Conservation (phyloP, 2,329 filamentous ascomycete genomes). For the Escovopsis sp. region DNA sequence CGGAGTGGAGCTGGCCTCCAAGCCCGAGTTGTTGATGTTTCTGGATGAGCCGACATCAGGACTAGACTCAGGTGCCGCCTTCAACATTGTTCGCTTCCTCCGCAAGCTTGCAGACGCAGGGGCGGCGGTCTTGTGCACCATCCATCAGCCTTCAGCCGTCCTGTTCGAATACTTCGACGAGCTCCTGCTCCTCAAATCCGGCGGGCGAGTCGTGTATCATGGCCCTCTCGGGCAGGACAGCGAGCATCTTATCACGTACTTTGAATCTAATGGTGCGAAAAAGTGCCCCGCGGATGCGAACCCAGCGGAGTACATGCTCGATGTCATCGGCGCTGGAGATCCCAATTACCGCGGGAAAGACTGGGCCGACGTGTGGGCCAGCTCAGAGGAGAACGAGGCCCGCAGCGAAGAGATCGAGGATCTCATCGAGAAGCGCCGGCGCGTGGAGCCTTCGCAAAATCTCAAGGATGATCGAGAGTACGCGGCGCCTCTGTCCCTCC, state of each 20-base stretch:
- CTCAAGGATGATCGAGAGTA: conserved; percentile 43
- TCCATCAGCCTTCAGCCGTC: conserved; percentile 42
- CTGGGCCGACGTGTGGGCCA: conserved; percentile 47
- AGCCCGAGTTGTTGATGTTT: conserved; percentile 47
- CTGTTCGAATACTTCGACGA: conserved; percentile 44
- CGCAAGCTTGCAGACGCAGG: conserved; percentile 45
- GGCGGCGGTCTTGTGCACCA: conserved; percentile 45
- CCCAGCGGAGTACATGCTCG: conserved; percentile 41
- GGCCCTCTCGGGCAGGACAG: conserved; percentile 38
- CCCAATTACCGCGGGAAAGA: conserved; percentile 45
- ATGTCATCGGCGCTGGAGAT: conserved; percentile 46
- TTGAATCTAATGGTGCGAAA: conserved; percentile 32
- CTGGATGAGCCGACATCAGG: conserved; percentile 49
- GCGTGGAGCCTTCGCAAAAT: conserved; percentile 20
- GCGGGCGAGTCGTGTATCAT: conserved; percentile 39
- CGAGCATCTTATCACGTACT: conserved; percentile 33
- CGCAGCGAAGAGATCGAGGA: conserved; percentile 36
- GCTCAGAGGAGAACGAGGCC: conserved; percentile 32
- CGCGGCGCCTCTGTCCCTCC: conserved; percentile 41
- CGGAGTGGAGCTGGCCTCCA: conserved; percentile 39
- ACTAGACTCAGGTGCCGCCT: conserved; percentile 42
- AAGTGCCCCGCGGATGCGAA: conserved; percentile 35
- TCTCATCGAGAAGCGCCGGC: conserved; percentile 32
- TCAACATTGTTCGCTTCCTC: conserved; percentile 47
- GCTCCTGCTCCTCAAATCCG: conserved; percentile 36